Conservation (phyloP, 2,329 filamentous ascomycete genomes). For the Aspergillus tubingensis region DNA sequence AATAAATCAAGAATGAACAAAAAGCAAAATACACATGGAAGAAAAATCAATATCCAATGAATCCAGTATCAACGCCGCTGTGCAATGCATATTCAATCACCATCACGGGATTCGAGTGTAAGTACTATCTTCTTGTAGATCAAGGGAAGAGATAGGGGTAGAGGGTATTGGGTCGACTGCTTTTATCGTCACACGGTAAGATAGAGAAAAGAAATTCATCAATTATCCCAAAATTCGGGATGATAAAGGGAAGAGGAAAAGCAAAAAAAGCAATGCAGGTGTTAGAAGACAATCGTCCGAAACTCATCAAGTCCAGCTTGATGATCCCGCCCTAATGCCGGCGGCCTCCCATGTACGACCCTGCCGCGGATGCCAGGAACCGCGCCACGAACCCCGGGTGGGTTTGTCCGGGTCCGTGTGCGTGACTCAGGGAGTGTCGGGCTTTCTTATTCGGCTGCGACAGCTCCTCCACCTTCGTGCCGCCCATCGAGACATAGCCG, state of each 20-base stretch:
- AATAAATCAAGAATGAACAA: no score
- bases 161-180: not conserved
- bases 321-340: conserved; percentile 17
- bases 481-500: conserved; percentile 39
- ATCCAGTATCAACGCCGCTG: no score
- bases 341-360: conserved; percentile 44
- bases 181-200: not conserved
- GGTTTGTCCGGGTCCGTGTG: not conserved
- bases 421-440: conserved; percentile 32
- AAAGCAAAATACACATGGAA: no score
- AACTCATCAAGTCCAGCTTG: conserved; percentile 14
- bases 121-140: no score
- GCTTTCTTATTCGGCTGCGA: conserved; percentile 47
- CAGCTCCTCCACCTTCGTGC: conserved; percentile 38
- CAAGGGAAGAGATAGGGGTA: not conserved
- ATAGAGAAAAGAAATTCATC: no score
- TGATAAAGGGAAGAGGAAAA: not conserved
- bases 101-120: no score
- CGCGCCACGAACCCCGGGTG: conserved; percentile 44
- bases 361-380: conserved; percentile 46
- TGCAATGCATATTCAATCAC: no score
- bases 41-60: no score
- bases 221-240: no score
- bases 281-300: not conserved
- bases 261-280: conserved; percentile 1